Conservation (phyloP, 768 basidiomycete species). For the Russula virescens region DNA sequence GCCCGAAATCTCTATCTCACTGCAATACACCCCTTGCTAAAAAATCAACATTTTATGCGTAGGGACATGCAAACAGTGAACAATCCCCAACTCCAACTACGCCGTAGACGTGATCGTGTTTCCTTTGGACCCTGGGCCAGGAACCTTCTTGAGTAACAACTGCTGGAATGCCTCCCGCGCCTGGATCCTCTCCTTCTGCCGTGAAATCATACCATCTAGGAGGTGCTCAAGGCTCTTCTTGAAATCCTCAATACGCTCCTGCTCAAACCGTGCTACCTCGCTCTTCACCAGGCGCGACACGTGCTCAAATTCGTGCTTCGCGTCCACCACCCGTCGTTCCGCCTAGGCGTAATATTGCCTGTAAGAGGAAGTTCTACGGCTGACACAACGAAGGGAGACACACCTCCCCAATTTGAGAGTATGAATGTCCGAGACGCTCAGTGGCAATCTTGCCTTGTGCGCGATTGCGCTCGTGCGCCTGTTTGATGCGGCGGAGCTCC, state of each 20-base stretch:
- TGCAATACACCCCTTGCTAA: no score
- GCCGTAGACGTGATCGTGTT: conserved; percentile 2
- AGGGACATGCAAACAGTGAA: neutral
- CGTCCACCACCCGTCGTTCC: conserved; percentile 76
- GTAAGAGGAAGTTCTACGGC: neutral
- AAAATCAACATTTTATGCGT: neutral
- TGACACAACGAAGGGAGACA: conserved; percentile 24
- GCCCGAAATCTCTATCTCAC: no score
- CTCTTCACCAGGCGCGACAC: conserved; percentile 83
- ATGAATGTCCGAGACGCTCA: conserved; percentile 66
- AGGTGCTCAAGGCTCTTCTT: conserved; percentile 77
- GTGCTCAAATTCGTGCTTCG: conserved; percentile 84
- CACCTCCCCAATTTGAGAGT: conserved; percentile 78
- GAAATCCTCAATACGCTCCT: conserved; percentile 91
- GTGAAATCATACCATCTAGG: conserved; percentile 78
- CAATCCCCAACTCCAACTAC: neutral
- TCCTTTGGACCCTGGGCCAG: conserved; percentile 10
- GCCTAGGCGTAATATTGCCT: conserved; percentile 42
- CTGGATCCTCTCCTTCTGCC: conserved; percentile 65
- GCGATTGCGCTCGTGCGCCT: conserved; percentile 75
- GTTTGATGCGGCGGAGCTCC: conserved; percentile 65
- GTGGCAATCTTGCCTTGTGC: conserved; percentile 66
- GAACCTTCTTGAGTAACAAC: conserved; percentile 20
- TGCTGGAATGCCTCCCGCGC: conserved; percentile 24
- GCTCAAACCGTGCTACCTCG: conserved; percentile 88